phyloP scores from a whole-genome alignment of 78 protist species.

The Pigoraptor vietnamica region DNA sequence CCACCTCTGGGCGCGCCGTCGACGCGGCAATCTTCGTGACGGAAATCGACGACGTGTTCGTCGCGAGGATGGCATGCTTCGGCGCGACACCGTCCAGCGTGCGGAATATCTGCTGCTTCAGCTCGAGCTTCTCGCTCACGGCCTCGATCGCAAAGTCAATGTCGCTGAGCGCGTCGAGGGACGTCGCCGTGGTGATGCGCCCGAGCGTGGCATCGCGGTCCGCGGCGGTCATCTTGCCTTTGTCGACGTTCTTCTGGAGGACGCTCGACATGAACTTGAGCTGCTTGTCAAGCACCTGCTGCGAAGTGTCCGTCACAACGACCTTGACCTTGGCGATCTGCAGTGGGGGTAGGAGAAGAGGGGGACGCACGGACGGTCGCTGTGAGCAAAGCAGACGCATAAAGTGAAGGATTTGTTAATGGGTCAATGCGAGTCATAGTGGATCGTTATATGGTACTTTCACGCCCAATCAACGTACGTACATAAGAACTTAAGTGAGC shows the following conservation, averaged over 20 bases:
- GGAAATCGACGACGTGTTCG: constrained; percentile 80
- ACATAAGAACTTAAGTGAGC: too few species aligned
- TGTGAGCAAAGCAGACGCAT: too few species aligned
- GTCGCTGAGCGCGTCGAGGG: constrained; percentile 4
- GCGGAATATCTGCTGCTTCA: constrained; percentile 54
- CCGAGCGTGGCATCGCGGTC: constrained; percentile 23
- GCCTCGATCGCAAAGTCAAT: constrained; percentile 72
- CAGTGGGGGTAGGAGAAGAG: neutral
- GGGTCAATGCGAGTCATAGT: neutral
- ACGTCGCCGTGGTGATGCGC: constrained; percentile 35
- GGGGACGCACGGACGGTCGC: too few species aligned
- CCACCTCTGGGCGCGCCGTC: constrained; percentile 46
- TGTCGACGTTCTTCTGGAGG: constrained; percentile 38
- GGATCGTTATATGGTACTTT: neutral
- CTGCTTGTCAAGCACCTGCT: constrained; percentile 29
- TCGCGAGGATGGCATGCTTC: constrained; percentile 53
- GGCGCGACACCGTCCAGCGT: constrained; percentile 23
- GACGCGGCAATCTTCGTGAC: constrained; percentile 67
- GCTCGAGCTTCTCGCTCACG: constrained; percentile 60
- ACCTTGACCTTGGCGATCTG: constrained; percentile 50
- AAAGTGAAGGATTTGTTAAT: too few species aligned
- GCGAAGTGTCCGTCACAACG: constrained; percentile 38
- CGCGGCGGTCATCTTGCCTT: constrained; percentile 54
- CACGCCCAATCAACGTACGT: too few species aligned
- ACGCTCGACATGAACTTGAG: constrained; percentile 16